Conservation (phyloP, 257 asterid species). For the Nicotiana benthamiana region DNA sequence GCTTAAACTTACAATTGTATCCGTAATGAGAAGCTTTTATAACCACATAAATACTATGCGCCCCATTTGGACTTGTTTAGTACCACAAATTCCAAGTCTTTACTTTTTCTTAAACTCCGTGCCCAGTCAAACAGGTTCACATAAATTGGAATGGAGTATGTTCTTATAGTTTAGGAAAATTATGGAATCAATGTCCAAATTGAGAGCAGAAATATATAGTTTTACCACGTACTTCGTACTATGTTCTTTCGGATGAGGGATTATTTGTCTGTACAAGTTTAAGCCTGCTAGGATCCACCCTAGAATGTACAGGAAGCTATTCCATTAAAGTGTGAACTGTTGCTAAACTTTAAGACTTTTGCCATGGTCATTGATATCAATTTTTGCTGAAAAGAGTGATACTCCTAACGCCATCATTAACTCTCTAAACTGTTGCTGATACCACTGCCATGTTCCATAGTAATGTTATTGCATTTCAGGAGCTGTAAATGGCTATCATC, state of each 20-base stretch:
- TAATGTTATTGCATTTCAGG: slow-evolving; percentile 36
- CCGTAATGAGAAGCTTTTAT: too few relatives aligned
- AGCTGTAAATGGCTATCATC: slow-evolving; percentile 61
- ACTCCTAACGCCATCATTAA: not conserved
- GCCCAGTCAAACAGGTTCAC: too few relatives aligned
- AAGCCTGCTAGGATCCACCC: not conserved
- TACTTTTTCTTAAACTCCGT: too few relatives aligned
- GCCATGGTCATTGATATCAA: not conserved
- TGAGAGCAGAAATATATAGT: not conserved
- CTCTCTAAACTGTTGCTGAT: not conserved
- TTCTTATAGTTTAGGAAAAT: not conserved
- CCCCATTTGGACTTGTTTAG: too few relatives aligned
- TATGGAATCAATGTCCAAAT: not conserved
- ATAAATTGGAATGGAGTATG: not conserved
- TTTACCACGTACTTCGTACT: not conserved
- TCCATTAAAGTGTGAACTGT: not conserved
- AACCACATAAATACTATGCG: too few relatives aligned
- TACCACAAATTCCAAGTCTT: too few relatives aligned
- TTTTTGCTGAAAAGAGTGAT: not conserved
- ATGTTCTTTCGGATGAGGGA: not conserved
- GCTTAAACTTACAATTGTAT: too few relatives aligned
- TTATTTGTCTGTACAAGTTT: not conserved
- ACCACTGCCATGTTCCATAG: not conserved
- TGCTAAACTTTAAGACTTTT: not conserved
- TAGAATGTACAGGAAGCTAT: not conserved